Base-by-base conservation (phyloP, 1,284 basidiomycete species). In the Tilletia walkeri region DNA sequence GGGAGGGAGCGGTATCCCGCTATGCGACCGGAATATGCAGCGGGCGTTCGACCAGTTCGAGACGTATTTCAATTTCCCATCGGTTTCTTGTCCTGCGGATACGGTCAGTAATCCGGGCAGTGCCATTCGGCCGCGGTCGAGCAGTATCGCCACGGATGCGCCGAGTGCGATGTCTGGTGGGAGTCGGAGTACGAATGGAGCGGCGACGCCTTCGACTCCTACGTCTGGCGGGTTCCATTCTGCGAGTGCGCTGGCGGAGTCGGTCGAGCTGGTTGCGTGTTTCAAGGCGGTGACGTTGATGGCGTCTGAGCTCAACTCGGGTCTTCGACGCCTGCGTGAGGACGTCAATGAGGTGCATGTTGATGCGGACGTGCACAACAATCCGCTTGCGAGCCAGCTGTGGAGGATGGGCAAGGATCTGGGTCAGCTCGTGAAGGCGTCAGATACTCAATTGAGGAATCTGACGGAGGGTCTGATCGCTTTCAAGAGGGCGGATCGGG, bases 231-330 rank as follows among this genome's bases (percentile, higher is more conserved):
- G 59, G 6, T 34, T 9, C 4, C 59, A 63, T 9, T 63, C 59
- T 63, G 59, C 34, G 14, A 41, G 30, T 20, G 59, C 59, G 9
- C 36, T 63, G 4, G 38, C 59, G 3, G 59, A 63, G 9, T 63
- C 59, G 4, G 59, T 63, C 10, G 59, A 63, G 59, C 59, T 63
- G 59, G 59, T 63, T 3, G 59, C 59, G 3, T 63, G 59, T 36
- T 63, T 63, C 59, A 34, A 38, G 4, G 59, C 59, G 3, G 59
- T 63, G 14, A 63, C 59, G 59, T 36, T 10, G 36, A 63, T 63
- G 59, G 59, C 59, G 36, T 63, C 59, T 36, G 36, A 63, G 34
- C 59, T 63, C 34, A 63, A 63, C 34, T 63, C 59, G 59, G 59
- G 59, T 34, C 36, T 63, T 24, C 59, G 59, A 10, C 34, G 16